Evolutionary conservation across 495 filamentous ascomycete genomes (phyloP).

Genomic region (Neurospora cerealis): DNA sequence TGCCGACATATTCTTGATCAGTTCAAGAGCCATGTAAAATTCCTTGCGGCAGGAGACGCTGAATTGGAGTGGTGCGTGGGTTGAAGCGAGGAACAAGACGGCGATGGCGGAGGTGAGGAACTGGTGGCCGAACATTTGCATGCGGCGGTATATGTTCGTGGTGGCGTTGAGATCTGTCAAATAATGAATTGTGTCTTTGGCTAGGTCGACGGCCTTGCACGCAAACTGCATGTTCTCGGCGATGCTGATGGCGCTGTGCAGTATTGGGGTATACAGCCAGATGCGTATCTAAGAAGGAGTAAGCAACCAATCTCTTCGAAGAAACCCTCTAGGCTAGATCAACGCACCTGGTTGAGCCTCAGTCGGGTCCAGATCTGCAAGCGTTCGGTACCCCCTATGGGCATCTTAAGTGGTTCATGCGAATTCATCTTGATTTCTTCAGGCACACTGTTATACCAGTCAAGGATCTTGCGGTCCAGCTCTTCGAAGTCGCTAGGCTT

Average conservation of each 20-base stretch:
- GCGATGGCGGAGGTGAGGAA: slow-evolving; percentile 74
- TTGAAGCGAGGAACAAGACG: slow-evolving; percentile 74
- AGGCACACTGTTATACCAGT: slow-evolving; percentile 55
- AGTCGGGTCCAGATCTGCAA: slow-evolving; percentile 53
- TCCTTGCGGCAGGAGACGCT: slow-evolving; percentile 65
- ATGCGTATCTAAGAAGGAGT: slow-evolving; percentile 47
- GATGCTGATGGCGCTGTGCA: slow-evolving; percentile 69
- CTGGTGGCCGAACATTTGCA: slow-evolving; percentile 79
- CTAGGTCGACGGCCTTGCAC: slow-evolving; percentile 61
- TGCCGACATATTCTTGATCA: slow-evolving; percentile 72
- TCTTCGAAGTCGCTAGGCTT: slow-evolving; percentile 58
- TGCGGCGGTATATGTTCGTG: slow-evolving; percentile 69
- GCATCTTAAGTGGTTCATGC: slow-evolving; percentile 8
- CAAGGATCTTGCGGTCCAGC: slow-evolving; percentile 64
- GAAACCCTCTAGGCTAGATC: neutral
- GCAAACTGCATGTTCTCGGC: slow-evolving; percentile 58
- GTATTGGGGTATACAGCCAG: slow-evolving; percentile 69
- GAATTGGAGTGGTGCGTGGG: slow-evolving; percentile 71
- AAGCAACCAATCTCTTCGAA: neutral
- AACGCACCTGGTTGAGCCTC: slow-evolving; percentile 55
- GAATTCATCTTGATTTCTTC: slow-evolving; percentile 22
- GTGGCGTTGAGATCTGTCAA: slow-evolving; percentile 66
- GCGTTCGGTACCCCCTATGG: slow-evolving; percentile 37
- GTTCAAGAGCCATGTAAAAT: slow-evolving; percentile 77
- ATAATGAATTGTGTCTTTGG: slow-evolving; percentile 70